Conservation (phyloP, 2,329 filamentous ascomycete genomes). For the Fusarium pilosicola region DNA sequence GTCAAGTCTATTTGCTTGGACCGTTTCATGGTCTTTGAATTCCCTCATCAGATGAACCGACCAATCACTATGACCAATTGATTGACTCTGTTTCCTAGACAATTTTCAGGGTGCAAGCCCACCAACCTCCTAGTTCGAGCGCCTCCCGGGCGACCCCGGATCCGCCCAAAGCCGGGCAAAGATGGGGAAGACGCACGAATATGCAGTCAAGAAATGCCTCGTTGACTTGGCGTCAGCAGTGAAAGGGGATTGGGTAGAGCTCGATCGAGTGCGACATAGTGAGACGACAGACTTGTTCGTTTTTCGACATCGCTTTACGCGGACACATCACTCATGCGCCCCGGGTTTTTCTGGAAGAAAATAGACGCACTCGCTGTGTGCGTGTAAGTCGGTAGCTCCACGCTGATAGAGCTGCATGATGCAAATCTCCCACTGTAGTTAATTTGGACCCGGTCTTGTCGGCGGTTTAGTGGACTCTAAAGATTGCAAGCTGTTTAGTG, state of each 20-base stretch:
- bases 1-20: slow-evolving; percentile 31
- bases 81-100: background rate
- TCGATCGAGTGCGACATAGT: slow-evolving; percentile 4
- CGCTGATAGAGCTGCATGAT: slow-evolving; percentile 29
- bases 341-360: slow-evolving; percentile 21
- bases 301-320: slow-evolving; percentile 3
- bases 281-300: slow-evolving; percentile 4
- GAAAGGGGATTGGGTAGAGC: slow-evolving; percentile 25
- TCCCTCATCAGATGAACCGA: slow-evolving; percentile 31
- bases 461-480: slow-evolving; percentile 35
- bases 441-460: slow-evolving; percentile 29
- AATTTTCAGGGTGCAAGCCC: slow-evolving; percentile 17
- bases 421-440: slow-evolving; percentile 29
- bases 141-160: slow-evolving; percentile 46
- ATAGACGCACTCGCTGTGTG: background rate
- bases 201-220: slow-evolving; percentile 46
- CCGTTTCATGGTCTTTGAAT: slow-evolving; percentile 36
- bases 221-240: slow-evolving; percentile 31
- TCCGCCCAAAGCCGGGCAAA: slow-evolving; percentile 40
- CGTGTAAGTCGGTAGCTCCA: slow-evolving; percentile 21
- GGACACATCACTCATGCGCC: slow-evolving; percentile 1
- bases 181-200: slow-evolving; percentile 39
- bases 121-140: slow-evolving; percentile 34
- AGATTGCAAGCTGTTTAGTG: slow-evolving; percentile 21
- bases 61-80: slow-evolving; percentile 37